Evolutionary conservation across 2,329 filamentous ascomycete species (phyloP), one percentile per base, ranked within the genome.

Genomic region (Leptoxyphium fumago): DNA sequence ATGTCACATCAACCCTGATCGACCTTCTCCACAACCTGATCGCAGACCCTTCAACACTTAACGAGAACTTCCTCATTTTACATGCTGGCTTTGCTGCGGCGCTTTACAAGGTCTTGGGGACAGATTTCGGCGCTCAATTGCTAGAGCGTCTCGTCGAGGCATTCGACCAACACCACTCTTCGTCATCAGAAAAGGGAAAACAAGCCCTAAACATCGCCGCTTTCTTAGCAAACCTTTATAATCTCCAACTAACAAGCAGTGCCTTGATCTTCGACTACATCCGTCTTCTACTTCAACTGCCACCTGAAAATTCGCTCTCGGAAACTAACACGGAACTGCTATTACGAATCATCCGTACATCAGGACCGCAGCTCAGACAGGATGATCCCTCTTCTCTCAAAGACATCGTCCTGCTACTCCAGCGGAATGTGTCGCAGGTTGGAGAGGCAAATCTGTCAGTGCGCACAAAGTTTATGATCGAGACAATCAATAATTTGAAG

Each of bases 401-500:
- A 60, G 85, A 94, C 49, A 91, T 98, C 49, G 80, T 94, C 5
- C 68, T 81, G 10, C 71, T 86, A 41, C 74, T 96, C 46, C 84
- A 85, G 50, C 78, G 80, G 17, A 77, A 80, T 1, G 75, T 88
- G 2, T 69, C 76, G 1, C 78, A 77, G 47, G 67, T 73, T 30
- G 84, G 82, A 4, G 77, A 84, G 54, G 68, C 69, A 10, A 82
- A 78, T 15, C 68, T 94, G 26, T 89, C 87, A 1, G 84, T 88
- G 9, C 80, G 91, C 45, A 95, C 89, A 1, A 93, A 84, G 52
- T 95, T 95, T 64, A 96, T 96, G 88, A 84, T 98, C 42, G 89
- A 96, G 57, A 91, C 83, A 1, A 94, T 98, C 61, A 86, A 84
- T 46, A 85, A 94, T 55, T 71, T 98, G 28, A 94, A 94, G 61